phyloP scores from a whole-genome alignment of 2,329 filamentous ascomycete genomes.

The Hypoxylon sp. region DNA sequence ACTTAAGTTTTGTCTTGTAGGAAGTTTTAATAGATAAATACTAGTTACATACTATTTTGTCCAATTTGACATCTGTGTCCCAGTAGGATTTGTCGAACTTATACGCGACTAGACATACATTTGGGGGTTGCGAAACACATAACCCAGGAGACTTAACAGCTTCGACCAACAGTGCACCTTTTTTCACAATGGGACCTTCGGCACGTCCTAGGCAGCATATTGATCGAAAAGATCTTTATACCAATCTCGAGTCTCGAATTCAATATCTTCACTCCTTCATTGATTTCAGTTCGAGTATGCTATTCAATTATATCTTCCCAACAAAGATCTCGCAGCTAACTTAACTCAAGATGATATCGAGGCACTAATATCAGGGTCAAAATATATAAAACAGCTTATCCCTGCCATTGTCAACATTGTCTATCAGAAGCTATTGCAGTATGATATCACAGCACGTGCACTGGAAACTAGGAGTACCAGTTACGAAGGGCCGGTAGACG shows the following conservation, averaged over 20 bases:
- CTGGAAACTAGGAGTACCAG: conserved; percentile 76
- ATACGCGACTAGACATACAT: background rate
- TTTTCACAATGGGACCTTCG: conserved; percentile 44
- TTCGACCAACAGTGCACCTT: background rate
- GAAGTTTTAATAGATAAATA: background rate
- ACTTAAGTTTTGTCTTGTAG: background rate
- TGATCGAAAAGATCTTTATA: conserved; percentile 79
- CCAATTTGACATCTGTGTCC: background rate
- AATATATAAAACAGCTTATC: conserved; percentile 86
- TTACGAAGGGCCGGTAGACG: conserved; percentile 77
- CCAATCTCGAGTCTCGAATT: conserved; percentile 77
- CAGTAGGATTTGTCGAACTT: background rate
- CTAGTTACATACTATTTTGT: conserved; percentile 2
- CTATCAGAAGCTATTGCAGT: conserved; percentile 84
- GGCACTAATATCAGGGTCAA: conserved; percentile 76
- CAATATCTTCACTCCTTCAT: conserved; percentile 82
- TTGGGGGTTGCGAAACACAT: background rate
- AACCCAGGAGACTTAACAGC: background rate
- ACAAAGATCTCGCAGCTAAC: conserved; percentile 35
- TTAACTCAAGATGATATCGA: conserved; percentile 75
- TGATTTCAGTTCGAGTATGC: conserved; percentile 79
- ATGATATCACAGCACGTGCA: conserved; percentile 85
- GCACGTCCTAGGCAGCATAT: conserved; percentile 69
- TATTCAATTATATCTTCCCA: background rate
- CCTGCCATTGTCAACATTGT: conserved; percentile 88